Evolutionary conservation across 441 rosid genomes (phyloP).

Genomic region (Bocquillonia castaneifolia): DNA sequence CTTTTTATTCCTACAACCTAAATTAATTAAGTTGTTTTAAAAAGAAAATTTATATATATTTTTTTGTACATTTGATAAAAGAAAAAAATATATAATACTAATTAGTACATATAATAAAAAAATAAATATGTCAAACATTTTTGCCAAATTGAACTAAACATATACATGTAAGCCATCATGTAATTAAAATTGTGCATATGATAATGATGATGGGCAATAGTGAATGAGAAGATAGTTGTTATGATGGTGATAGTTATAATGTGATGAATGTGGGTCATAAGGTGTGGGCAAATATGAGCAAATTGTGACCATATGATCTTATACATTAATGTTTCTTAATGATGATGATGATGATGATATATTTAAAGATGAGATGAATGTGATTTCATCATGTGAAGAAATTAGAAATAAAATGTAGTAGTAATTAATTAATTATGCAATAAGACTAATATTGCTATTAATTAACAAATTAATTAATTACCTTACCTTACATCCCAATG

Average conservation of each 20-base stretch:
- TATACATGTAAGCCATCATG: constrained; percentile 9
- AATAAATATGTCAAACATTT: no score
- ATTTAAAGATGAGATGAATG: constrained; percentile 16
- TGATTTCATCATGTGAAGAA: no score
- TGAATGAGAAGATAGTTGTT: constrained; percentile 24
- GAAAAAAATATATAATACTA: no score
- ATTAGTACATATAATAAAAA: no score
- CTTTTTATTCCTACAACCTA: constrained; percentile 59
- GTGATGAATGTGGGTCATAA: constrained; percentile 20
- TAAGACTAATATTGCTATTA: no score
- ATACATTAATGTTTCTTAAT: not conserved
- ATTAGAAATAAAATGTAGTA: no score
- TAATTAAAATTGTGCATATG: not conserved
- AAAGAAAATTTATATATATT: not conserved
- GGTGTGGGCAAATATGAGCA: constrained; percentile 14
- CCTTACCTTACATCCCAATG: constrained; percentile 76
- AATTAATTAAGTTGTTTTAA: not conserved
- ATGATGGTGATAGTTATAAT: constrained; percentile 29
- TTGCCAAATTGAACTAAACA: not conserved
- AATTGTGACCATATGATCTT: constrained; percentile 22
- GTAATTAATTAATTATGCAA: no score
- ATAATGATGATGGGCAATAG: constrained; percentile 16
- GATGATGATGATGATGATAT: constrained; percentile 17
- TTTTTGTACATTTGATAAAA: no score
- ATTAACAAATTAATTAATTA: not conserved